Conservation (phyloP, 2,329 filamentous ascomycete genomes). For the Stromatinia cepivora region DNA sequence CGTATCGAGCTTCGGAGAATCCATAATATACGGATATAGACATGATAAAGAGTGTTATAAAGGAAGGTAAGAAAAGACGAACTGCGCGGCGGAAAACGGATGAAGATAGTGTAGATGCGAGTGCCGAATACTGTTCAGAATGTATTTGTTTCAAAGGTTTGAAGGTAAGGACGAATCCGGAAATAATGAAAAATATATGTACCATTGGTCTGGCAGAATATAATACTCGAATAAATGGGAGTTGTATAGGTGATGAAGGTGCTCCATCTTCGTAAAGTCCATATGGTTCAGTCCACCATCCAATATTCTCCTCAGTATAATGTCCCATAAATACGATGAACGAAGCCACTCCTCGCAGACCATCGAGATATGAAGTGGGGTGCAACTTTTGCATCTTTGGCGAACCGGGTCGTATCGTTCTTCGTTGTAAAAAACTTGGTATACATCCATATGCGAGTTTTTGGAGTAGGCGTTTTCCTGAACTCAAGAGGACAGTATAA, state of each 20-base stretch:
- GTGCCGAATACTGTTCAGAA: slow-evolving; percentile 43
- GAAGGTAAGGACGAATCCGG: slow-evolving; percentile 50
- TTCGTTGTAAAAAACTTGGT: slow-evolving; percentile 41
- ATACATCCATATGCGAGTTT: slow-evolving; percentile 36
- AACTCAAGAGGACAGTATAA: slow-evolving; percentile 29
- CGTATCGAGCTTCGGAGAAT: slow-evolving; percentile 49
- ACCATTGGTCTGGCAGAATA: slow-evolving; percentile 51
- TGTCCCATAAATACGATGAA: slow-evolving; percentile 52
- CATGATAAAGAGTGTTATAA: slow-evolving; percentile 47
- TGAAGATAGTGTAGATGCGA: slow-evolving; percentile 47
- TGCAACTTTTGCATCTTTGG: slow-evolving; percentile 39
- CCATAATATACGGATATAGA: slow-evolving; percentile 48
- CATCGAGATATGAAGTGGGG: slow-evolving; percentile 48
- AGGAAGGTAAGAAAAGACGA: slow-evolving; percentile 49
- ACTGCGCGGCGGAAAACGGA: slow-evolving; percentile 50
- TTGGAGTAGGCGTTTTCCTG: slow-evolving; percentile 33
- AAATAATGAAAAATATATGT: slow-evolving; percentile 54
- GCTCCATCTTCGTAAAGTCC: slow-evolving; percentile 39
- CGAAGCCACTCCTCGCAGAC: slow-evolving; percentile 51
- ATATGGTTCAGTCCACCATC: slow-evolving; percentile 42
- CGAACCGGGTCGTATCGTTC: slow-evolving; percentile 34
- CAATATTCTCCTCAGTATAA: slow-evolving; percentile 46
- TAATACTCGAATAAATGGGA: slow-evolving; percentile 48
- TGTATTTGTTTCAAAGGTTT: slow-evolving; percentile 48
- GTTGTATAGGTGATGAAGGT: slow-evolving; percentile 46